Percentiles rank a stretch among this genome's conserved stretches.
phyloP scores from a whole-genome alignment of 1,139 yeast species.

The Taphrina betulina region DNA sequence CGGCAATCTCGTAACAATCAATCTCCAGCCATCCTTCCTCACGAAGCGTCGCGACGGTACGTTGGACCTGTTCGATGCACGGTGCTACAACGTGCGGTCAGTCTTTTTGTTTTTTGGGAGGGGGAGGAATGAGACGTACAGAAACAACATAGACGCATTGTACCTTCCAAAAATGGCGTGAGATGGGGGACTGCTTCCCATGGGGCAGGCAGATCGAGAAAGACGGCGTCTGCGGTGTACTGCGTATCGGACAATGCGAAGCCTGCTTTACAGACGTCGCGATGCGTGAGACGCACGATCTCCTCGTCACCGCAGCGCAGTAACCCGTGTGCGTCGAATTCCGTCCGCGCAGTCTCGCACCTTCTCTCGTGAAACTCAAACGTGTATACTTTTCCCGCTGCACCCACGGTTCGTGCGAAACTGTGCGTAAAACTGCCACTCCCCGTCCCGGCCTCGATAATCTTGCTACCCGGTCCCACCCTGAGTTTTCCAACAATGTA shows the following conservation, averaged over 20 bases:
- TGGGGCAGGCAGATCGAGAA: slow-evolving; percentile 92
- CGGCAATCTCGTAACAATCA: slow-evolving; percentile 90
- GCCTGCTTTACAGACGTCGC: slow-evolving; percentile 91
- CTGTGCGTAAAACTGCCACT: slow-evolving; percentile 95
- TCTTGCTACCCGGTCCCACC: slow-evolving; percentile 70
- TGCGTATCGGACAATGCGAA: slow-evolving; percentile 55
- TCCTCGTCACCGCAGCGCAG: slow-evolving; percentile 41
- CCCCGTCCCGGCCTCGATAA: slow-evolving; percentile 97
- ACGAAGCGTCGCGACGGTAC: slow-evolving; percentile 73
- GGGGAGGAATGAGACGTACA: slow-evolving; percentile 43
- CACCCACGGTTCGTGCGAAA: slow-evolving; percentile 61
- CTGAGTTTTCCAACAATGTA: slow-evolving; percentile 80
- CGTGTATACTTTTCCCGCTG: slow-evolving; percentile 66
- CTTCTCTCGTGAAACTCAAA: slow-evolving; percentile 91
- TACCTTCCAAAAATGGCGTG: slow-evolving; percentile 50
- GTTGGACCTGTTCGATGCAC: slow-evolving; percentile 93
- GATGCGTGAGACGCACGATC: slow-evolving; percentile 63
- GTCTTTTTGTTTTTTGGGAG: slow-evolving; percentile 53
- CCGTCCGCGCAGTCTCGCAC: slow-evolving; percentile 71
- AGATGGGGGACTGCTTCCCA: slow-evolving; percentile 92
- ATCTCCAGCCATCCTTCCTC: slow-evolving; percentile 80
- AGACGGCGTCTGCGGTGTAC: slow-evolving; percentile 67
- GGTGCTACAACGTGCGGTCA: slow-evolving; percentile 94
- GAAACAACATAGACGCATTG: slow-evolving; percentile 26
- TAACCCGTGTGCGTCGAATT: slow-evolving; percentile 72